A percentile compares a stretch with the other conserved stretches of the same genome.
These are phyloP conservation scores for Linum lewisii DNA, from an alignment of 345 rosid species.

Conservation along the genomic window DNA sequence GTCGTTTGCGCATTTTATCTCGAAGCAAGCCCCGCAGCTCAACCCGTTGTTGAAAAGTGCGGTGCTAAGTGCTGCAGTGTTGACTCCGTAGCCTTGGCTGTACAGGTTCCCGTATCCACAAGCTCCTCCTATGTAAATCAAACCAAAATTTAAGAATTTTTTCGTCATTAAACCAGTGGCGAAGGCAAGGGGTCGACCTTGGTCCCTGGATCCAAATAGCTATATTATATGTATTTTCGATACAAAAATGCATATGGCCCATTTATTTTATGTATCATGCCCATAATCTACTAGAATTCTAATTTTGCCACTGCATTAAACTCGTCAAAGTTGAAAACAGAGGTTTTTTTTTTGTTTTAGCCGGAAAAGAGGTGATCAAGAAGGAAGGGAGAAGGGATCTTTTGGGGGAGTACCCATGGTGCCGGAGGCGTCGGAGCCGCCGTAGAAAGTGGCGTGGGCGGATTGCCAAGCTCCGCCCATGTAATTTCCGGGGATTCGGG, in stretches of 20 bases:
- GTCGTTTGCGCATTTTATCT: slow-evolving; percentile 63
- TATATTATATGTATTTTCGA: too few species aligned
- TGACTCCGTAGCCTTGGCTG: slow-evolving; percentile 91
- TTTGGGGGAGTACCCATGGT: neutral
- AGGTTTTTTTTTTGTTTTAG: neutral
- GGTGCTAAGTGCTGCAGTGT: slow-evolving; percentile 94
- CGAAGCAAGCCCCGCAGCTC: slow-evolving; percentile 93
- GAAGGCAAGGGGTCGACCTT: too few species aligned
- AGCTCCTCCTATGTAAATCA: slow-evolving; percentile 77
- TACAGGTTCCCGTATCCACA: slow-evolving; percentile 95
- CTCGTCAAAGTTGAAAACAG: neutral
- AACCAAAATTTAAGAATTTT: too few species aligned
- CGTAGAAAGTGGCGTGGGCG: slow-evolving; percentile 7
- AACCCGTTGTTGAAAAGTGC: slow-evolving; percentile 84
- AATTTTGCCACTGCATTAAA: too few species aligned
- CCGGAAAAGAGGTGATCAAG: neutral
- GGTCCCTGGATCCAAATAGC: too few species aligned
- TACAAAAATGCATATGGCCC: too few species aligned
- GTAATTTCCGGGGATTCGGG: neutral
- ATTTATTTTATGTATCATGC: too few species aligned
- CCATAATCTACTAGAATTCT: too few species aligned
- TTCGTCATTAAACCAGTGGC: too few species aligned
- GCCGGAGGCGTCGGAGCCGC: slow-evolving; percentile 4
- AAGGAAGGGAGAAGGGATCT: neutral
- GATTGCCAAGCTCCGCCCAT: neutral